A percentile compares a stretch with the other conserved stretches of the same genome.
phyloP scores from a whole-genome alignment of 768 basidiomycete genomes.

The Sarcodon aspratus region DNA sequence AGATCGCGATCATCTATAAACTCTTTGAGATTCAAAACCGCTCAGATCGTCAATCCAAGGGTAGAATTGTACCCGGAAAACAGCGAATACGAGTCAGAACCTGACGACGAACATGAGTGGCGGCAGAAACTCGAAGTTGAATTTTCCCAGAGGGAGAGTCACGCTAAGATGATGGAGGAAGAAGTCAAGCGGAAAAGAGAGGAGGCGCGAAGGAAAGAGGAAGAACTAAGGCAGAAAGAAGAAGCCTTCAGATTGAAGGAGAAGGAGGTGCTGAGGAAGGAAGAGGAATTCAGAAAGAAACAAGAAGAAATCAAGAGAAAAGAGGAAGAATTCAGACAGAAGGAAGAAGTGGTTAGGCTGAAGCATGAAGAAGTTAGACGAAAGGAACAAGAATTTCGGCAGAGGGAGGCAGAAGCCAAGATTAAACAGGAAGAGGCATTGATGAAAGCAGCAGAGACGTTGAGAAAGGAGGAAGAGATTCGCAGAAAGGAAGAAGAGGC shows the following conservation, averaged over 20 bases:
- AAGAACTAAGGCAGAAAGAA: neutral
- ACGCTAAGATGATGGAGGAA: constrained; percentile 1
- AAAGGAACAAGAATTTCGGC: constrained; percentile 9
- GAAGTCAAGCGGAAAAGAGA: neutral
- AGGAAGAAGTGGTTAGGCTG: constrained; percentile 4
- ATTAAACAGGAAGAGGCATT: constrained; percentile 8
- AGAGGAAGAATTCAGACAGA: constrained; percentile 3
- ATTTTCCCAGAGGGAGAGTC: neutral
- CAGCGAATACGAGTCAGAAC: neutral
- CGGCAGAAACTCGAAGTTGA: neutral
- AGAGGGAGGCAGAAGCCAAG: constrained; percentile 10
- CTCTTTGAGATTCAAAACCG: neutral
- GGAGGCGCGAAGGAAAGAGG: constrained; percentile 2
- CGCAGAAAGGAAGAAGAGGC: constrained; percentile 13
- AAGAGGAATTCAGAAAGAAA: neutral
- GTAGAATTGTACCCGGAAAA: neutral
- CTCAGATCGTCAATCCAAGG: neutral
- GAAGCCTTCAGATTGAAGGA: constrained; percentile 3
- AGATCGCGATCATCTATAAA: neutral
- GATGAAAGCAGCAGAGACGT: constrained; percentile 12
- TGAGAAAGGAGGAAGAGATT: constrained; percentile 12
- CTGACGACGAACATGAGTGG: neutral
- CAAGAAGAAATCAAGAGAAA: constrained; percentile 1
- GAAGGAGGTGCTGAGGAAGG: neutral
- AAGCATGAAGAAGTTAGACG: constrained; percentile 8